phyloP scores from a whole-genome alignment of 2,329 filamentous ascomycete species.

The Phaeophleospora eucalypticola region DNA sequence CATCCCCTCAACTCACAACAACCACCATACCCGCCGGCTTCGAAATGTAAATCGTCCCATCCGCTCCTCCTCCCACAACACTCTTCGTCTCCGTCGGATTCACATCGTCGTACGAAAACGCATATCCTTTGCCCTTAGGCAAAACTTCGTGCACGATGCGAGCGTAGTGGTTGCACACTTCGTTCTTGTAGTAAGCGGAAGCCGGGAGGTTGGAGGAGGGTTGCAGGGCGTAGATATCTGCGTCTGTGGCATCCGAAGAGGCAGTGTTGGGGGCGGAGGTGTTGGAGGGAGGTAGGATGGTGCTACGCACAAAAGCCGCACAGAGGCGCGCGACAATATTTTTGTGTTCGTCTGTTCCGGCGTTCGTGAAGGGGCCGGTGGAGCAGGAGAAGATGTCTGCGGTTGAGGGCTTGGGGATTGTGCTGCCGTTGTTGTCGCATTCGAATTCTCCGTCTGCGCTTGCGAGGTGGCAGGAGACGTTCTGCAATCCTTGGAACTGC shows the following conservation, averaged over 20 bases:
- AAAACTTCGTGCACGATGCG: conserved; percentile 56
- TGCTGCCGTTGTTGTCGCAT: conserved; percentile 20
- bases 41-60: too few species aligned
- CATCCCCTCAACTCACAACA: too few species aligned
- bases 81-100: background rate
- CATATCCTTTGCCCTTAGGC: conserved; percentile 52
- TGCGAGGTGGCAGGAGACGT: too few species aligned
- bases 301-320: conserved; percentile 68
- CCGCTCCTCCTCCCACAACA: too few species aligned
- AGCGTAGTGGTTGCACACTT: conserved; percentile 47
- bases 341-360: conserved; percentile 32
- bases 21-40: too few species aligned
- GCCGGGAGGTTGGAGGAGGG: conserved; percentile 26
- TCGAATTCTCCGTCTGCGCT: conserved; percentile 44
- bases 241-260: too few species aligned
- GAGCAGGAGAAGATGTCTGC: conserved; percentile 62
- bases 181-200: conserved; percentile 39
- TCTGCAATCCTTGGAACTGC: conserved; percentile 49
- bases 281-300: conserved; percentile 39
- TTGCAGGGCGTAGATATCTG: too few species aligned
- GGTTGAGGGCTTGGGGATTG: conserved; percentile 53
- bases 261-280: conserved; percentile 37
- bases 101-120: conserved; percentile 63
- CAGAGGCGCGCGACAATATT: conserved; percentile 65
- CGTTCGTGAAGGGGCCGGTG: conserved; percentile 53